A percentile compares a stretch with the other conserved stretches of the same genome.
These are phyloP conservation scores for Neurospora sp. DNA, from an alignment of 495 filamentous ascomycete species.

Conservation along the genomic window DNA sequence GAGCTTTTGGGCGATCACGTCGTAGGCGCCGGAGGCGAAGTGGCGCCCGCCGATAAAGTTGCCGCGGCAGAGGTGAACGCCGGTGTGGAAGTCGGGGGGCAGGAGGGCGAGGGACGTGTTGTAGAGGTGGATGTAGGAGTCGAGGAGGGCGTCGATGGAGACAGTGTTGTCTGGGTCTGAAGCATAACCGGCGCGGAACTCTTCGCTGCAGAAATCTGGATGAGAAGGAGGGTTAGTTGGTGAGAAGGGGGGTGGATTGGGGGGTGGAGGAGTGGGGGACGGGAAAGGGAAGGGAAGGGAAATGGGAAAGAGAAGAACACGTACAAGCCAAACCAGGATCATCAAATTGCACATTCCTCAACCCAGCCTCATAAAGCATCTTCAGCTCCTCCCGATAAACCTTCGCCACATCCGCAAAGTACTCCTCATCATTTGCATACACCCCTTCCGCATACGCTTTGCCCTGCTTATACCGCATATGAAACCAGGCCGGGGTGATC, in stretches of 20 bases:
- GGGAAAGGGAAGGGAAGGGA: background rate
- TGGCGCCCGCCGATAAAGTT: constrained; percentile 72
- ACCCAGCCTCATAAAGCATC: constrained; percentile 57
- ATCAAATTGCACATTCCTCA: constrained; percentile 64
- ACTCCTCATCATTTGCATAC: constrained; percentile 57
- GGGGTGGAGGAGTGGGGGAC: no score
- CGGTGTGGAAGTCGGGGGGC: constrained; percentile 60
- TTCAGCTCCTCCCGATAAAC: constrained; percentile 57
- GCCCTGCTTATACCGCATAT: constrained; percentile 62
- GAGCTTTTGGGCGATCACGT: constrained; percentile 70
- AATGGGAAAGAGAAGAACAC: constrained; percentile 8
- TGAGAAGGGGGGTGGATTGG: background rate
- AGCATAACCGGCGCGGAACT: constrained; percentile 63
- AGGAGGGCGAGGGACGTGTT: constrained; percentile 58
- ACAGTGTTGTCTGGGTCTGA: constrained; percentile 47
- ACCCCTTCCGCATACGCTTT: constrained; percentile 54
- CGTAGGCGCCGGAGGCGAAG: constrained; percentile 74
- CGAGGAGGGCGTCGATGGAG: constrained; percentile 50
- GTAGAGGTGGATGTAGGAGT: constrained; percentile 67
- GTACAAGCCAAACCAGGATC: constrained; percentile 69
- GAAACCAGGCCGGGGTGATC: constrained; percentile 62
- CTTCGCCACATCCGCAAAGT: constrained; percentile 64
- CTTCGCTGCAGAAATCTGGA: constrained; percentile 21
- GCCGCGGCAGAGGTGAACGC: constrained; percentile 70
- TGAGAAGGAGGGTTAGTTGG: no score